Percentiles rank a stretch among this genome's conserved stretches.
Evolutionary conservation across 2,329 filamentous ascomycete species (phyloP).

Genomic region (Ceratocystis ficicola): DNA sequence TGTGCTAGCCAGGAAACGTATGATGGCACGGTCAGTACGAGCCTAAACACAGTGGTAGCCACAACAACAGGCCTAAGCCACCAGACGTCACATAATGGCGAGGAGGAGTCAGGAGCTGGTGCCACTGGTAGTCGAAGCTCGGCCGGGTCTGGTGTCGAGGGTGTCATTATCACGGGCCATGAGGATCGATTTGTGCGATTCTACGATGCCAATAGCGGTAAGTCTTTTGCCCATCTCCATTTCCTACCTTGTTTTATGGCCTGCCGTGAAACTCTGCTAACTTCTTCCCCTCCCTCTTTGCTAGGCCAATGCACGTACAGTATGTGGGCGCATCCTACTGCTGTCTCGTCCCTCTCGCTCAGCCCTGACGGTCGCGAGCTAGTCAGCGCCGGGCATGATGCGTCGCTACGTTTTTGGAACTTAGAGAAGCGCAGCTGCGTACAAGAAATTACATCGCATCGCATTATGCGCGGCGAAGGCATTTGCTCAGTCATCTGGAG

Average conservation of each 20-base stretch:
- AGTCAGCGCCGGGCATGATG: conserved; percentile 91
- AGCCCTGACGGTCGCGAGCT: conserved; percentile 90
- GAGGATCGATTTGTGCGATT: conserved; percentile 94
- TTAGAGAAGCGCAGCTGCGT: conserved; percentile 90
- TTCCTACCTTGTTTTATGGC: neutral
- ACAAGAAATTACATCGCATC: conserved; percentile 86
- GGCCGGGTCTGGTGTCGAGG: conserved; percentile 71
- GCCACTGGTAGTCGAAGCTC: conserved; percentile 60
- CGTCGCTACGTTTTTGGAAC: conserved; percentile 91
- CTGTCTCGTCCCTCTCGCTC: conserved; percentile 81
- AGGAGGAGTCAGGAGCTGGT: conserved; percentile 63
- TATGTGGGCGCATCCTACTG: conserved; percentile 90
- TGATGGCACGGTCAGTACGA: conserved; percentile 63
- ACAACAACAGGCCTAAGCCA: conserved; percentile 75
- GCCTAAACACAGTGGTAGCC: conserved; percentile 83
- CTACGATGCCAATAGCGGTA: conserved; percentile 98
- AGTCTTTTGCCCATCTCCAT: conserved; percentile 31
- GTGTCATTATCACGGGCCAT: conserved; percentile 89
- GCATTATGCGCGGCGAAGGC: conserved; percentile 90
- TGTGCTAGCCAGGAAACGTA: conserved; percentile 96
- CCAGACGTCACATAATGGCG: conserved; percentile 40
- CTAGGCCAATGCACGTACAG: conserved; percentile 97
- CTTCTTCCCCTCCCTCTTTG: neutral
- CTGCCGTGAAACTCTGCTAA: neutral
- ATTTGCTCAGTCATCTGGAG: conserved; percentile 94